These are phyloP conservation scores for Trichoderma orchidacearum DNA, from an alignment of 495 filamentous ascomycete species.

Conservation along the genomic window DNA sequence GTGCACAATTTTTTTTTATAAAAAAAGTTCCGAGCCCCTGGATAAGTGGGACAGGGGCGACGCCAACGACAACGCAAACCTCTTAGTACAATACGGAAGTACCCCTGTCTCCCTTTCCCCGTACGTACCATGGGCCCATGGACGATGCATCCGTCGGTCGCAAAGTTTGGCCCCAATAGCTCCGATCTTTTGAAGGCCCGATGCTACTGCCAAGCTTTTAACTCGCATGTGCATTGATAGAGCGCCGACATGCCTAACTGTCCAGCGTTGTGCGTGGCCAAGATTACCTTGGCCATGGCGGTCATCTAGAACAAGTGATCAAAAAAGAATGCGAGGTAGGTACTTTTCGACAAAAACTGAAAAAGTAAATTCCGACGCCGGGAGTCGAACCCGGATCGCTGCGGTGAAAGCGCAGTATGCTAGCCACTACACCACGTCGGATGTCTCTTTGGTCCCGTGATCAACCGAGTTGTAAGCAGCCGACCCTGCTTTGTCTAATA, in stretches of 20 bases:
- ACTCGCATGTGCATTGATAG: no score
- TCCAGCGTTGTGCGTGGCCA: no score
- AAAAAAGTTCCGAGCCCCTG: not conserved
- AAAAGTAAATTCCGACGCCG: not conserved
- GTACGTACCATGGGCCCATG: no score
- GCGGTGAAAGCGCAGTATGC: not conserved
- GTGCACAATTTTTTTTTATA: not conserved
- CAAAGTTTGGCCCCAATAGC: no score
- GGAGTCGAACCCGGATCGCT: slow-evolving; percentile 1
- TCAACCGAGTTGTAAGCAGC: not conserved
- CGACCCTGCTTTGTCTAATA: not conserved
- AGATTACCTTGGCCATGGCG: no score
- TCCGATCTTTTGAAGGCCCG: no score
- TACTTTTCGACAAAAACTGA: not conserved
- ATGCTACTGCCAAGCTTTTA: no score
- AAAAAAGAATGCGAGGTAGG: not conserved
- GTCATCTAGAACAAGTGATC: not conserved
- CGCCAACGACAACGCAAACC: not conserved
- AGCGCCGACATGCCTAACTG: no score
- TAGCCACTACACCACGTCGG: slow-evolving; percentile 1
- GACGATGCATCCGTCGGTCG: no score
- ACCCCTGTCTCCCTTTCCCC: no score
- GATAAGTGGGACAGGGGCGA: not conserved
- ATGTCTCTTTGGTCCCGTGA: not conserved
- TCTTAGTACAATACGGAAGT: no score